Conservation (phyloP, 345 rosid genomes). For the Ceriops zippeliana region DNA sequence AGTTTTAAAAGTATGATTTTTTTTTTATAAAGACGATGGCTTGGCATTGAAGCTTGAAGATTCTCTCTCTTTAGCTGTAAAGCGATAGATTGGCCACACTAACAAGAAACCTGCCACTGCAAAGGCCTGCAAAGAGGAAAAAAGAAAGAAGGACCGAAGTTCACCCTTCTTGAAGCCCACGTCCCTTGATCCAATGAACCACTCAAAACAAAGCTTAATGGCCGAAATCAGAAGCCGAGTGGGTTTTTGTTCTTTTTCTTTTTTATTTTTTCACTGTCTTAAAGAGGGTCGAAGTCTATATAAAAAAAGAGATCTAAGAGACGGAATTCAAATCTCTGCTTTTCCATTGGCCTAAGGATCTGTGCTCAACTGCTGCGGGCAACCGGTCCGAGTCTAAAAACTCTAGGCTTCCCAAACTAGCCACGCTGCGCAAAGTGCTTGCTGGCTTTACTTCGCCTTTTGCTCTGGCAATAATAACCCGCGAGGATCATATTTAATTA, state of each 20-base stretch:
- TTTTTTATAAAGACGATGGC: too few species aligned
- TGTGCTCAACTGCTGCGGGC: too few species aligned
- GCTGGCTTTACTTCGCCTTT: not conserved
- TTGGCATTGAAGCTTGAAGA: constrained; percentile 11
- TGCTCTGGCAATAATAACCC: not conserved
- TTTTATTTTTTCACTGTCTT: too few species aligned
- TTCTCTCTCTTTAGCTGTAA: constrained; percentile 22
- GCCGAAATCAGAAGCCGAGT: constrained; percentile 9
- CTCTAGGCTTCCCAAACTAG: not conserved
- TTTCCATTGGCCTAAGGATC: too few species aligned
- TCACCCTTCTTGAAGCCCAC: not conserved
- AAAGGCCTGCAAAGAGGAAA: not conserved
- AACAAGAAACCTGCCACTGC: constrained; percentile 10
- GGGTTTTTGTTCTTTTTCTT: too few species aligned
- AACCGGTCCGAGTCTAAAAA: too few species aligned
- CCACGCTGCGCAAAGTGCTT: not conserved
- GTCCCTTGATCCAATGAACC: not conserved
- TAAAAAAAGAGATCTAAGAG: too few species aligned
- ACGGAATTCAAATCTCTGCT: too few species aligned
- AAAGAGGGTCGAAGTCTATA: too few species aligned
- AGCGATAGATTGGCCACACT: constrained; percentile 12
- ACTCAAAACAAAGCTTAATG: constrained; percentile 5
- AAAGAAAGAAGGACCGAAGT: not conserved
- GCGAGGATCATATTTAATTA: not conserved
- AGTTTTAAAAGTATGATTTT: too few species aligned